A percentile compares a stretch with the other conserved stretches of the same genome.
Evolutionary conservation across 1,284 basidiomycete genomes (phyloP).

Genomic region (Cystobasidiaceae sp.): DNA sequence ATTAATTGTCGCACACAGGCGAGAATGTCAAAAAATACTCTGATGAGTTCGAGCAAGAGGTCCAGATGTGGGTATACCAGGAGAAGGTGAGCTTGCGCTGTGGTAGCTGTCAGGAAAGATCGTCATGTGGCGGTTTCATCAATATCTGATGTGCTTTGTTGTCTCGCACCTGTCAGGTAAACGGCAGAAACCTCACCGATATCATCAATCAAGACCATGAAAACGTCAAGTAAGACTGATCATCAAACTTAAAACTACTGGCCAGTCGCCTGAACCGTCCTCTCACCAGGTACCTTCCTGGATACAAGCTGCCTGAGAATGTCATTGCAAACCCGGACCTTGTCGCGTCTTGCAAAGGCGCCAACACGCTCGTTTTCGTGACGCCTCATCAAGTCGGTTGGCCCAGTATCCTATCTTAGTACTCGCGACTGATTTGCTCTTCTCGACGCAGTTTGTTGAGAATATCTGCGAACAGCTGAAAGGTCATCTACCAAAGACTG

Average conservation of each 20-base stretch:
- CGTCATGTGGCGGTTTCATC: not conserved
- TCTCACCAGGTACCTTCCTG: conserved; percentile 50
- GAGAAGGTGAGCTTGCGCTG: conserved; percentile 47
- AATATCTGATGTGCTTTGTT: conserved; percentile 28
- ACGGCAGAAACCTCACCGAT: conserved; percentile 54
- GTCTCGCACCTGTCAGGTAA: conserved; percentile 46
- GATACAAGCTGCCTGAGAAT: conserved; percentile 53
- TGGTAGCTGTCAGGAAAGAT: not conserved
- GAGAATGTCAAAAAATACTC: conserved; percentile 51
- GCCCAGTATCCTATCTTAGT: not conserved
- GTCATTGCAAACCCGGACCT: conserved; percentile 53
- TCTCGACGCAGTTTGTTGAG: conserved; percentile 45
- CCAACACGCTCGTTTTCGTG: conserved; percentile 56
- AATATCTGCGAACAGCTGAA: conserved; percentile 47
- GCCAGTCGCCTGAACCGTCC: not conserved
- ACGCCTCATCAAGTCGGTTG: conserved; percentile 53
- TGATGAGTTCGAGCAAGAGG: conserved; percentile 51
- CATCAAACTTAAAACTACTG: not conserved
- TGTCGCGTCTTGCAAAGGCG: conserved; percentile 53
- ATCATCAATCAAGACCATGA: conserved; percentile 53
- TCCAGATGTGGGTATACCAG: conserved; percentile 55
- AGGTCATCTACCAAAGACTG: conserved; percentile 47
- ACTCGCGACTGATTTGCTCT: not conserved
- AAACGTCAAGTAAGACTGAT: conserved; percentile 50
- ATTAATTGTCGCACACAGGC: conserved; percentile 42